Base-by-base conservation (phyloP, 495 filamentous ascomycete species). In the Xylaria palmicola region DNA sequence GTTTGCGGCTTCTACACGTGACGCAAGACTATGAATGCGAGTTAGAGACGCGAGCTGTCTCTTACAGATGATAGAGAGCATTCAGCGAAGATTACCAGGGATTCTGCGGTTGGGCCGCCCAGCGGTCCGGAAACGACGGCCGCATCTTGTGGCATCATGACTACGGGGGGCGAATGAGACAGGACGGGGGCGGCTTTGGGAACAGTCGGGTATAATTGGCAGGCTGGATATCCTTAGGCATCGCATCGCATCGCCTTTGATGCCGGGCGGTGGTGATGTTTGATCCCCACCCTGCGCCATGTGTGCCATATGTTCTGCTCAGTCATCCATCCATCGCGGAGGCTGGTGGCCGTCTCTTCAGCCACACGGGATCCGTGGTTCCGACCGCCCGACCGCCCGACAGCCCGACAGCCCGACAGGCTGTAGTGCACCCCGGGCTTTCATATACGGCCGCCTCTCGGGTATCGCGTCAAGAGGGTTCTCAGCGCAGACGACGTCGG, bases 1-100 rank as follows among this genome's bases (percentile, higher is more conserved):
- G 83, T 64, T 88, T 86, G 60, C 85, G 81, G 59, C 80, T 76
- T 49, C 86, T 84, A 64, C 85, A 86, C 39, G 72, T 70, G 0
- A 70, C 59, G 30, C 68, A 70, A 37, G 68, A 70, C 68, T 70
- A 49, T 36, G 27, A 37, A 37, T 29, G 13, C 37, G 44, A 26
- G 55, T 36, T 37, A 49, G 43, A 48, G 43, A 63, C 62, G 44
- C 44, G 49, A n/a, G n/a, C n/a, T n/a, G 10, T 50, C 41, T 44
- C 41, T 52, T 45, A 24, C 48, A 53, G 27, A 32, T 39, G 37
- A 58, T 37, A 34, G 32, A 10, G 32, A 54, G 64, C 29, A 9
- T 37, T 10, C 19, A 30, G 52, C 34, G 36, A 13, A 41, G n/a
- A 29, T 62, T 62, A 70, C 68, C 68, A 70, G 62, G n/a, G 36